Evolutionary conservation across 495 filamentous ascomycete species (phyloP), one percentile per base, ranked within the genome.

Genomic region (Hypoxylon trugodes): DNA sequence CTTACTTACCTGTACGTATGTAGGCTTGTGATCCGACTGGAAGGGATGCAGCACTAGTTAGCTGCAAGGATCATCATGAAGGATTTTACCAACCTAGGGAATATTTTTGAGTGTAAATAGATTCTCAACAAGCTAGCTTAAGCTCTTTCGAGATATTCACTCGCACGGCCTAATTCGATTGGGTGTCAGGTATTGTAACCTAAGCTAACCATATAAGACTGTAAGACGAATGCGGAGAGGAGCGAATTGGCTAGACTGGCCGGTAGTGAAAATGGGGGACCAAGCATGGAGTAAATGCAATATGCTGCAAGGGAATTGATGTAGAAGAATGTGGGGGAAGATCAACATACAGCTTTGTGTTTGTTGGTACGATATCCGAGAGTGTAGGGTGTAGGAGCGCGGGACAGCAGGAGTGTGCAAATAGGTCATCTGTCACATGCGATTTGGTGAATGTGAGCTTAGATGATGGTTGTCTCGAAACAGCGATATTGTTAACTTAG

Each of bases 1-100:
- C n/a, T 22, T 52, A 50, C 62, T 66, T 38, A 48, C 63, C 57
- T 61, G 16, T 40, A 40, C 13, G 33, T 52, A 24, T 18, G 35
- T 28, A 42, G n/a, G 51, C 19, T 26, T 59, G 49, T 26, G 49
- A 56, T 56, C 50, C 25, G 33, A 56, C 56, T 60, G 56, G 56
- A 18, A 19, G 30, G 50, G n/a, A 32, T 16, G 9, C 8, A 32
- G 35, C 32, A 41, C 50, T 40, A 22, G 50, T 54, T 50, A 32
- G 61, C 42, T 37, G 61, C 49, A 59, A 43, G 42, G 45, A 50
- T 48, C 41, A 43, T 49, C 48, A 55, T 13, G 43, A 56, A 43
- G 16, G 30, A 51, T 60, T 47, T 26, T 33, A 52, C 30, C 40
- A 52, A 22, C 15, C 24, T 53, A 43, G 30, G 49, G 32, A n/a